Conservation (phyloP, 192 early-diverging fungal genomes). For the Endogone sp. region DNA sequence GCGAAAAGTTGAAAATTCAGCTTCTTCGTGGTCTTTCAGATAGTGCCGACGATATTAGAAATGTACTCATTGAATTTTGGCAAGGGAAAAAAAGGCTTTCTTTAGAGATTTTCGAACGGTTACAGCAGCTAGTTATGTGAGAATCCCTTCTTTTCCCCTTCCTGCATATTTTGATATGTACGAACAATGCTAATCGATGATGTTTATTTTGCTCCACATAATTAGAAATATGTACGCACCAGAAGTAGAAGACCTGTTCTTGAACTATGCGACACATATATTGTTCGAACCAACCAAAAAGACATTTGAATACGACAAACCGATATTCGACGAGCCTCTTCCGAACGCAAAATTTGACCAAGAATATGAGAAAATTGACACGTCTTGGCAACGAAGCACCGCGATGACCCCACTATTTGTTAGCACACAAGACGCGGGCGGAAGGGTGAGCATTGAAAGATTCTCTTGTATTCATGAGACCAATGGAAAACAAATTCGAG, state of each 20-base stretch:
- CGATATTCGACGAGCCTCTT: slow-evolving; percentile 57
- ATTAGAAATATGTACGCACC: slow-evolving; percentile 55
- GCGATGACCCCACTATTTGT: slow-evolving; percentile 32
- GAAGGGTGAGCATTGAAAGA: neutral
- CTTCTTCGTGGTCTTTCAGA: slow-evolving; percentile 45
- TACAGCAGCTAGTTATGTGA: slow-evolving; percentile 38
- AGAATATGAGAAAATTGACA: slow-evolving; percentile 50
- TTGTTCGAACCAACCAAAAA: slow-evolving; percentile 56
- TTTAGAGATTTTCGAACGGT: slow-evolving; percentile 23
- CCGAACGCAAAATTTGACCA: slow-evolving; percentile 67
- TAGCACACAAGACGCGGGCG: neutral
- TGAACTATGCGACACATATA: slow-evolving; percentile 55
- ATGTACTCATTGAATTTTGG: slow-evolving; percentile 36
- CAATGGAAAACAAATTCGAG: too few relatives aligned
- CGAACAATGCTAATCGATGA: neutral
- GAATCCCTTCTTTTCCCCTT: too few relatives aligned
- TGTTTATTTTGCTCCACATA: neutral
- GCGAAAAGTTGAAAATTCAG: slow-evolving; percentile 22
- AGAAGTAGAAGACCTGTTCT: slow-evolving; percentile 57
- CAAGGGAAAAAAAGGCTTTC: slow-evolving; percentile 30
- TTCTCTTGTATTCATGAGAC: neutral
- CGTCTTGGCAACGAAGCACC: slow-evolving; percentile 35
- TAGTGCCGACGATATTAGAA: slow-evolving; percentile 28
- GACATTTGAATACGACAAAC: slow-evolving; percentile 54
- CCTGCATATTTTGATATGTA: too few relatives aligned